phyloP scores from a whole-genome alignment of 305 asterid species.

The Solanum chacoense region DNA sequence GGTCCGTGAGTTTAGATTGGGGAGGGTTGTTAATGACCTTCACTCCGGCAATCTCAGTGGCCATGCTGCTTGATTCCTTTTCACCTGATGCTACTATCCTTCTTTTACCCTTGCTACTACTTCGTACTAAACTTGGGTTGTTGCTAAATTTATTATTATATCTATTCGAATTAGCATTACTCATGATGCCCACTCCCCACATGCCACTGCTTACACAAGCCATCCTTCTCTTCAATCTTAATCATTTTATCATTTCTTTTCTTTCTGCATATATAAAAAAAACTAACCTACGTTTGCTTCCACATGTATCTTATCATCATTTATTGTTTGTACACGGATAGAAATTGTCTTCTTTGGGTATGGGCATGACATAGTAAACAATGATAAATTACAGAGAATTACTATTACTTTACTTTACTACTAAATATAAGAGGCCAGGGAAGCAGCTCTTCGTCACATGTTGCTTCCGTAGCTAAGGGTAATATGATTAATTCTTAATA shows the following conservation, averaged over 20 bases:
- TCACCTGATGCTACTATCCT: background rate
- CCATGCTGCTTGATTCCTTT: background rate
- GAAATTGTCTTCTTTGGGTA: too few relatives aligned
- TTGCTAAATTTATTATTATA: background rate
- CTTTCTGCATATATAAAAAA: background rate
- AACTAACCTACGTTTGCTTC: background rate
- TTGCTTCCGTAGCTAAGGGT: too few relatives aligned
- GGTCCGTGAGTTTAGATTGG: constrained; percentile 51
- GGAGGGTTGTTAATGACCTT: constrained; percentile 52
- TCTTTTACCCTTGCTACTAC: background rate
- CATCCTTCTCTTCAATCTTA: background rate
- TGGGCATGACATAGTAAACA: too few relatives aligned
- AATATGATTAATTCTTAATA: too few relatives aligned
- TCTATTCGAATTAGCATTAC: background rate
- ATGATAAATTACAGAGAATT: too few relatives aligned
- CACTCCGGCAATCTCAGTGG: constrained; percentile 47
- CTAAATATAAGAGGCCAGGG: too few relatives aligned
- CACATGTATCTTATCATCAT: background rate
- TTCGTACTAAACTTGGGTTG: background rate
- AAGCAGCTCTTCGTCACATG: too few relatives aligned
- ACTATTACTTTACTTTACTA: too few relatives aligned
- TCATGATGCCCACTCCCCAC: background rate
- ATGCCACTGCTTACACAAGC: background rate
- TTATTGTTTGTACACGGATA: too few relatives aligned
- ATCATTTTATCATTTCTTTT: background rate